Evolutionary conservation across 345 rosid genomes (phyloP), one percentile per base, ranked within the genome.

Genomic region (Rhodamnia argentea): DNA sequence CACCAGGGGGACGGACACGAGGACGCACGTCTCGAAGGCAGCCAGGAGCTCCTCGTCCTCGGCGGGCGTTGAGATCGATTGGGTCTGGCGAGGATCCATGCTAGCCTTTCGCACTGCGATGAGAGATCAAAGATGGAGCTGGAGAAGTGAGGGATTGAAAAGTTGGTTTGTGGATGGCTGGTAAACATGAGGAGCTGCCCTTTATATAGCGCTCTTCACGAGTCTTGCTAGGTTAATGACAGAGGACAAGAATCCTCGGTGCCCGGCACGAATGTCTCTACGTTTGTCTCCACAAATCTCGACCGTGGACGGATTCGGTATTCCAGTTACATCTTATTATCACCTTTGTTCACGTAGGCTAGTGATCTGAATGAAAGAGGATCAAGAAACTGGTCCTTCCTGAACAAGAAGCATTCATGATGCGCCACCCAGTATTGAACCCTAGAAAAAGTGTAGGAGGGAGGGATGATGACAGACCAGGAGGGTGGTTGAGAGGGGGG

Each of bases 1-100:
- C 2, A 91, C 91, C 94, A 91, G 87, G 1, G 90, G 92, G 59
- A 89, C 88, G 7, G 89, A 87, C 2, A 75, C 84, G 0, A 90
- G 87, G 47, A 84, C 85, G 32, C 91, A 90, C 12, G 90, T 32
- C 64, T 90, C 82, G 5, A 87, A 85, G 70, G 93, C 95, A 50
- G 76, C 90, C 24, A 86, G 22, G 76, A 91, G 85, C 44, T 88
- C 87, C 53, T 90, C 93, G 3, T 82, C 84, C 24, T 82, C 56
- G 15, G 83, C 40, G 11, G 53, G 56, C 6, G 83, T 82, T 6
- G 57, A 3, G 84, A n/a, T 82, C 24, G 26, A 32, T 37, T 9
- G 47, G 78, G 78, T 37, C 22, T 37, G 47, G 47, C 26, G 42
- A 70, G 47, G 78, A 70, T 18, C 78, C 78, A 70, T 5, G 47